These are phyloP conservation scores for Diaporthe humulicola DNA, from an alignment of 2,329 filamentous ascomycete species.

Conservation along the genomic window DNA sequence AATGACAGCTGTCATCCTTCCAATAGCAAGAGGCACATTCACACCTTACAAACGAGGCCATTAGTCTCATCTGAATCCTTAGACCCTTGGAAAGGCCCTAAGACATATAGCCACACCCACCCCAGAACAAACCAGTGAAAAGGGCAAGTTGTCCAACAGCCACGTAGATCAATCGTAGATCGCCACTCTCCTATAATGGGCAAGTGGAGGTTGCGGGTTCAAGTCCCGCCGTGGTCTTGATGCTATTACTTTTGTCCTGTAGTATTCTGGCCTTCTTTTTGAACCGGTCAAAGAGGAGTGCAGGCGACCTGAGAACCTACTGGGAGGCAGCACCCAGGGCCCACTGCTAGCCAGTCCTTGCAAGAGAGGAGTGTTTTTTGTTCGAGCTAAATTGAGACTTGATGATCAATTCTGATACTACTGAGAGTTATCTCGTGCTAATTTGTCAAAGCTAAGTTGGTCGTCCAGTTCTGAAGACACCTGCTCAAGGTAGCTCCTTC, in stretches of 20 bases:
- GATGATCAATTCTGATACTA: background rate
- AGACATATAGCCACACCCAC: background rate
- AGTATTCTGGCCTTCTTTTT: constrained; percentile 4
- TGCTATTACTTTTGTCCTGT: constrained; percentile 8
- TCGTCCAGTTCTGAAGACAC: background rate
- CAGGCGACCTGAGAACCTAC: background rate
- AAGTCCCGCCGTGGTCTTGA: constrained; percentile 39
- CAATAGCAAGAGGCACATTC: background rate
- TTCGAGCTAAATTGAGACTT: background rate
- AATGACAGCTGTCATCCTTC: background rate
- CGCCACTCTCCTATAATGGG: constrained; percentile 37
- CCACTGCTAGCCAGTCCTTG: background rate
- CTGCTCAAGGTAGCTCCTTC: too few relatives aligned
- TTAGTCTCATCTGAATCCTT: background rate
- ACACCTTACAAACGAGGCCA: background rate
- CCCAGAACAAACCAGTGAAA: background rate
- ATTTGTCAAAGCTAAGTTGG: background rate
- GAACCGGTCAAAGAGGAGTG: background rate
- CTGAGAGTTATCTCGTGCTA: background rate
- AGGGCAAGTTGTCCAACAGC: background rate
- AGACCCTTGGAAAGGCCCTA: too few relatives aligned
- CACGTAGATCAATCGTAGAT: constrained; percentile 41
- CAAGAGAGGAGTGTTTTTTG: background rate
- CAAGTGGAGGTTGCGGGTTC: constrained; percentile 41
- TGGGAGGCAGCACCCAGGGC: background rate